Conservation (phyloP, 495 filamentous ascomycete genomes). For the Daldinia bambusicola region DNA sequence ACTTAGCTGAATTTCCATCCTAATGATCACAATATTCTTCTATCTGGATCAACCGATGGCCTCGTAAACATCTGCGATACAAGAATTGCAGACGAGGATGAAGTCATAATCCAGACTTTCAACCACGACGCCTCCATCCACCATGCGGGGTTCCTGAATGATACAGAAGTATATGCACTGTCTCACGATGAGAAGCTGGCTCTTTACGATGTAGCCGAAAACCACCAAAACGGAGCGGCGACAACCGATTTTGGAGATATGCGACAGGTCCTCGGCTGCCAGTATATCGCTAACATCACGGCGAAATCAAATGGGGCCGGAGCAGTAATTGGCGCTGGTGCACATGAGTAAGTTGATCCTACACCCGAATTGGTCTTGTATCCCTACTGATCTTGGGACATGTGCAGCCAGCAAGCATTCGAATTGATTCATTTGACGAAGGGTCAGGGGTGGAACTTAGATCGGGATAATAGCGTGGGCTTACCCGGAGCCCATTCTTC, state of each 20-base stretch:
- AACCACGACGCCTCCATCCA: slow-evolving; percentile 88
- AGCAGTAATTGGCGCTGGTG: slow-evolving; percentile 69
- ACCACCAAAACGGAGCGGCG: slow-evolving; percentile 63
- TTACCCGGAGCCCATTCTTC: slow-evolving; percentile 82
- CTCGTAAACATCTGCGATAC: slow-evolving; percentile 87
- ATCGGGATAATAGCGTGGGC: slow-evolving; percentile 68
- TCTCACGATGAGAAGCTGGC: slow-evolving; percentile 85
- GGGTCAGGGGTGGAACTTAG: slow-evolving; percentile 67
- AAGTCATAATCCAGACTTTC: slow-evolving; percentile 83
- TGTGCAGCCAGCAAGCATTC: slow-evolving; percentile 68
- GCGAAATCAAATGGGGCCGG: slow-evolving; percentile 64
- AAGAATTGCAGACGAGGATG: slow-evolving; percentile 80
- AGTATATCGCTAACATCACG: slow-evolving; percentile 83
- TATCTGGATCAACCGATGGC: slow-evolving; percentile 92
- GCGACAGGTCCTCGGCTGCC: slow-evolving; percentile 73
- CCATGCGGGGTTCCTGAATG: slow-evolving; percentile 80
- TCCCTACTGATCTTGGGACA: slow-evolving; percentile 31
- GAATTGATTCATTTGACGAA: slow-evolving; percentile 73
- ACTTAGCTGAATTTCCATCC: slow-evolving; percentile 78
- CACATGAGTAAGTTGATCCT: slow-evolving; percentile 61
- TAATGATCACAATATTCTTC: slow-evolving; percentile 67
- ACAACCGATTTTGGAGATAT: slow-evolving; percentile 80
- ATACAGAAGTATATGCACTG: slow-evolving; percentile 74
- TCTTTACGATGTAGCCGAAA: slow-evolving; percentile 73
- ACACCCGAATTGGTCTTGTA: not conserved